Evolutionary conservation across 2,329 filamentous ascomycete species (phyloP), one percentile per base, ranked within the genome.

Genomic region (Ceratocystis alfenasii): DNA sequence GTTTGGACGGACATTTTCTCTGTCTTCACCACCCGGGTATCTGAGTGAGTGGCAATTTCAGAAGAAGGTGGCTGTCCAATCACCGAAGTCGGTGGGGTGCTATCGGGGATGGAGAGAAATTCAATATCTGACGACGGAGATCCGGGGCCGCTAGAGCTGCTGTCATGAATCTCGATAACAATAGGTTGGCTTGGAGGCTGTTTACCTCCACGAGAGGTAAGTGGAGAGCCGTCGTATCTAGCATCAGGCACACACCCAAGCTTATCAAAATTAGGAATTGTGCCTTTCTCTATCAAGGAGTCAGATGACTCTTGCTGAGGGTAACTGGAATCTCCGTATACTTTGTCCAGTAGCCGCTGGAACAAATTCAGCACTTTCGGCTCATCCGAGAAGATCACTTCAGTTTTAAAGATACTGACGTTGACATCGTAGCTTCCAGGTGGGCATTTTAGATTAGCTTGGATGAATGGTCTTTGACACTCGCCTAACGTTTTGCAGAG

Each of bases 371-470:
- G 69, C 0, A 83, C 57, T 1, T 64, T 62, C 1, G 73, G 61
- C 68, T 85, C 81, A 63, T 89, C 77, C 3, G 76, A 77, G 71
- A 92, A 90, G 0, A 90, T 71, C 1, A 92, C 80, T 70, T 90
- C 83, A 66, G 89, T 84, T 72, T 92, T 92, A 2, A 83, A 78
- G 2, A 87, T 83, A 68, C 90, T 84, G 5, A 91, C 74, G 69
- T 91, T 92, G 1, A 80, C 78, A 74, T 92, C 88, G 70, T 92
- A 92, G 67, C 78, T 85, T 33, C 79, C 79, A 0, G 76, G 72
- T 0, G 83, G 80, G 70, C 87, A 91, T 15, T 72, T 73, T 36
- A 92, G 83, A 66, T 84, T 81, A 46, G 92, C 74, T 50, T 79
- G 79, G 50, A 90, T 74, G 71, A 91, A 90, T 0, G 81, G 79